Evolutionary conservation across 257 asterid genomes (phyloP), one percentile per base, ranked within the genome.

Genomic region (Jasminum sambac): DNA sequence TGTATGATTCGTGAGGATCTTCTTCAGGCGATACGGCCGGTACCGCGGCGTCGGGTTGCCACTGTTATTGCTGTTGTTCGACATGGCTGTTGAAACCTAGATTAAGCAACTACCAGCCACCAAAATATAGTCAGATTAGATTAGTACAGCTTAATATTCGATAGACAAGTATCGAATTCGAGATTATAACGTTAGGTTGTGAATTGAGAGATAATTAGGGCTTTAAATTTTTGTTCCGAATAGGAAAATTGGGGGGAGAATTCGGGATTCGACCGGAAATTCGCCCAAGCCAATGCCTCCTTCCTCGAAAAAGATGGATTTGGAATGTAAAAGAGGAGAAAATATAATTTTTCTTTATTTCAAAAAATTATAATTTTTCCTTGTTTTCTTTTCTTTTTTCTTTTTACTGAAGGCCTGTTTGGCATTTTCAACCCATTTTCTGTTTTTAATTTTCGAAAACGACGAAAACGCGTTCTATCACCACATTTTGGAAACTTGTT

Each of bases 1-100:
- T 0, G 90, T 39, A 77, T 93, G 97, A 44, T 77, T 66, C 34
- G 73, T 69, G 17, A 93, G 83, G 75, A 82, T 63, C 50, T 85
- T 85, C 82, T 73, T 79, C 37, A 88, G 87, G 43, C 89, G 81
- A 84, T 90, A 93, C 0, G 92, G 62, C 16, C 62, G 62, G 34
- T 55, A 55, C 6, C 14, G 62, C 62, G 13, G 34, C 62, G 62
- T 23, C 9, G 62, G 62, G 14, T 21, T 52, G 26, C 2, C 44
- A 11, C 44, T 55, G 62, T 21, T 55, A 23, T 8, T 21, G 34
- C 62, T 55, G 62, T 11, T 55, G 8, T 21, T 55, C 13, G 62
- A 12, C 62, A 55, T 55, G 9, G 62, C 16, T 3, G 26, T 21
- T 4, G 62, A 55, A 19, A 52, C 6, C 14, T 21, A 19, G 34